Percentiles rank a stretch among this genome's conserved stretches.
phyloP scores from a whole-genome alignment of 2,329 filamentous ascomycete genomes.

The Acarospora socialis region DNA sequence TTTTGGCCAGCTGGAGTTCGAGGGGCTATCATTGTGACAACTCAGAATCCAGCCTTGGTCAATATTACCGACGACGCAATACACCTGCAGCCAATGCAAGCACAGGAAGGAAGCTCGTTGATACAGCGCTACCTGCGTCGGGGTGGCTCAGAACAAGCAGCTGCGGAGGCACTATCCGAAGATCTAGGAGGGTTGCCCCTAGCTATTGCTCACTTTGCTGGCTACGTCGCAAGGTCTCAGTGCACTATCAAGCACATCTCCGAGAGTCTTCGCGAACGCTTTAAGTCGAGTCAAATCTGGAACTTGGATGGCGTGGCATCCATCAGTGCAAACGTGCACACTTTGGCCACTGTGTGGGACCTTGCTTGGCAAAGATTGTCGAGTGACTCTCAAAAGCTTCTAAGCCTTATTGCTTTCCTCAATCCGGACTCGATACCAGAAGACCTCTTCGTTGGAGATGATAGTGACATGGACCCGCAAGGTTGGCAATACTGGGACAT shows the following conservation, averaged over 20 bases:
- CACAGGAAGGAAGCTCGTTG: constrained; percentile 1
- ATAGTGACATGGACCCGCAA: constrained; percentile 2
- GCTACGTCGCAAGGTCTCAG: constrained; percentile 2
- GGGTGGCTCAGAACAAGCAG: background rate
- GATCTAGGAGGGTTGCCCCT: constrained; percentile 2
- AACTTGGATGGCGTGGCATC: constrained; percentile 4
- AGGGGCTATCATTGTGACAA: no score
- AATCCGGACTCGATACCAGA: constrained; percentile 3
- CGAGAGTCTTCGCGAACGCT: no score
- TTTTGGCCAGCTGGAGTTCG: no score
- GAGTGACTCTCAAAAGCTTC: constrained; percentile 4
- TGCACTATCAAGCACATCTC: constrained; percentile 6
- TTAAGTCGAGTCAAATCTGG: no score
- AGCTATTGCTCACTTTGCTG: constrained; percentile 2
- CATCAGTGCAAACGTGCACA: constrained; percentile 4
- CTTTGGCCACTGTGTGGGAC: constrained; percentile 5
- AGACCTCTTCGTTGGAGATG: constrained; percentile 2
- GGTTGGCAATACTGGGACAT: background rate
- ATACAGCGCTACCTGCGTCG: constrained; percentile 5
- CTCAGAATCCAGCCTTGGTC: background rate
- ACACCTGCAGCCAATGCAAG: constrained; percentile 1
- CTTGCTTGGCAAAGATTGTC: constrained; percentile 5
- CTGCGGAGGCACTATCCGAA: constrained; percentile 2
- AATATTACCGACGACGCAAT: background rate
- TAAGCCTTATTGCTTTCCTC: constrained; percentile 5